phyloP scores from a whole-genome alignment of 2,329 filamentous ascomycete genomes.

The Capronia coronata region DNA sequence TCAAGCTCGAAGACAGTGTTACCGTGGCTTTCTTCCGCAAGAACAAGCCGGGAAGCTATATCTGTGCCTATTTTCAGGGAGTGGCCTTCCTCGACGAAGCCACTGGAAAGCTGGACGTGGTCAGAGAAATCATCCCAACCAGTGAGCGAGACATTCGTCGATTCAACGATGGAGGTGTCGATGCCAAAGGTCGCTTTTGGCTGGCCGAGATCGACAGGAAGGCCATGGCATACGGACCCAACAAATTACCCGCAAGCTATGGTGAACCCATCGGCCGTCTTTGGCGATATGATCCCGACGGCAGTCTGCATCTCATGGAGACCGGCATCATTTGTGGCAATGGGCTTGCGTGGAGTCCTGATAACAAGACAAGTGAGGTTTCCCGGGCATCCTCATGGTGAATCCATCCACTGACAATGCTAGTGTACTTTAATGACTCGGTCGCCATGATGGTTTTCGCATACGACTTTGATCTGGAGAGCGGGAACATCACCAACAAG shows the following conservation, averaged over 20 bases:
- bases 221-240: slow-evolving; percentile 33
- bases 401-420: neutral
- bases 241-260: slow-evolving; percentile 31
- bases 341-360: slow-evolving; percentile 36
- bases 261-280: slow-evolving; percentile 29
- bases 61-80: slow-evolving; percentile 37
- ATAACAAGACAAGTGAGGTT: slow-evolving; percentile 33
- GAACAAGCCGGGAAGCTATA: slow-evolving; percentile 34
- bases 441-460: slow-evolving; percentile 32
- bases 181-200: slow-evolving; percentile 35
- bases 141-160: slow-evolving; percentile 30
- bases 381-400: neutral
- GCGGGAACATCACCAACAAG: slow-evolving; percentile 32
- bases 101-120: slow-evolving; percentile 34
- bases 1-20: slow-evolving; percentile 34
- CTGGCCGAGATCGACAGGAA: slow-evolving; percentile 35
- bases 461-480: slow-evolving; percentile 34
- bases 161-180: slow-evolving; percentile 36
- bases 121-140: slow-evolving; percentile 36
- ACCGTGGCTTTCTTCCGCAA: slow-evolving; percentile 35
- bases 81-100: slow-evolving; percentile 36
- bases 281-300: slow-evolving; percentile 29
- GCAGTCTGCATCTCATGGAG: slow-evolving; percentile 33
- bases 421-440: slow-evolving; percentile 36
- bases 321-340: slow-evolving; percentile 35